Conservation (phyloP, 2,329 filamentous ascomycete genomes). For the Hypoxylon sp. region DNA sequence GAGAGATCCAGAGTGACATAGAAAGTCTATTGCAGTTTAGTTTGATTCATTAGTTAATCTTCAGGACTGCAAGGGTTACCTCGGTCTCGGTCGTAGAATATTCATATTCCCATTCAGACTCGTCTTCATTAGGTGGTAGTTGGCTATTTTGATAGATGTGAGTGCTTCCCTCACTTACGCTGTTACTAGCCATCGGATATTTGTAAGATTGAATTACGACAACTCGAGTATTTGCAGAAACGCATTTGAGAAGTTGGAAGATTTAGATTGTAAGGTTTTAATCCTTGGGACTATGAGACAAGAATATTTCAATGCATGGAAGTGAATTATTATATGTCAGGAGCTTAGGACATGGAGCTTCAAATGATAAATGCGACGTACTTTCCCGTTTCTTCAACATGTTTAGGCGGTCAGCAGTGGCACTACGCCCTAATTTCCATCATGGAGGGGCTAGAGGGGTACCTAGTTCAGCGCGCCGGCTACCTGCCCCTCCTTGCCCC, state of each 20-base stretch:
- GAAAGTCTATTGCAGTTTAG: slow-evolving; percentile 70
- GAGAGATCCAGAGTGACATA: slow-evolving; percentile 71
- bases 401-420: slow-evolving; percentile 38
- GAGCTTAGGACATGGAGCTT: slow-evolving; percentile 14
- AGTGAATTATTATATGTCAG: no score
- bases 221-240: slow-evolving; percentile 14
- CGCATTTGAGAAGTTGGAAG: slow-evolving; percentile 35
- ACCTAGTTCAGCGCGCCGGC: no score
- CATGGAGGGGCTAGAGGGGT: slow-evolving; percentile 38
- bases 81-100: slow-evolving; percentile 71
- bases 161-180: slow-evolving; percentile 31
- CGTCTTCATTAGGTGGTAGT: slow-evolving; percentile 53
- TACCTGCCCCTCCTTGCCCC: slow-evolving; percentile 36
- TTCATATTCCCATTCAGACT: slow-evolving; percentile 73
- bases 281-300: not conserved
- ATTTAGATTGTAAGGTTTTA: not conserved
- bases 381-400: slow-evolving; percentile 35
- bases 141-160: slow-evolving; percentile 16
- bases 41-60: no score
- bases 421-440: slow-evolving; percentile 30
- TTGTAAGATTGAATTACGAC: slow-evolving; percentile 29
- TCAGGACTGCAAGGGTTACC: slow-evolving; percentile 54
- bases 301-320: no score
- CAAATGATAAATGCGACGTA: slow-evolving; percentile 31
- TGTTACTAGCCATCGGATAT: slow-evolving; percentile 42